phyloP scores from a whole-genome alignment of 2,329 filamentous ascomycete genomes.

The Aspergillus sp. region DNA sequence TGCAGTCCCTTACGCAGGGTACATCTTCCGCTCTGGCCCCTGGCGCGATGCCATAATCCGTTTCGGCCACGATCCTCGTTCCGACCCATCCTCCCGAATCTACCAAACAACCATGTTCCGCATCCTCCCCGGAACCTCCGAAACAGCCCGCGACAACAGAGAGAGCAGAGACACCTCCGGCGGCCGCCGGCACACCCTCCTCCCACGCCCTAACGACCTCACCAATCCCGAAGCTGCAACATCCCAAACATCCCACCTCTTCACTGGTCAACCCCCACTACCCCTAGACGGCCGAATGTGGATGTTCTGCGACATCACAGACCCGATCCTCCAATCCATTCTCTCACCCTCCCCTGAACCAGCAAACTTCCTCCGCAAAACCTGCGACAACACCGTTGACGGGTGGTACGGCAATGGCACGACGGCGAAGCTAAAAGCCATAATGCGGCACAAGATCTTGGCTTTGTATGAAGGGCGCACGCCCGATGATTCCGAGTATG shows the following conservation, averaged over 20 bases:
- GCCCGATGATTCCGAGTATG: constrained; percentile 38
- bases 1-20: constrained; percentile 80
- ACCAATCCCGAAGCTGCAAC: constrained; percentile 8
- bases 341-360: constrained; percentile 57
- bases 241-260: constrained; percentile 60
- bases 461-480: constrained; percentile 53
- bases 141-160: constrained; percentile 19
- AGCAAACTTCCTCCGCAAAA: constrained; percentile 54
- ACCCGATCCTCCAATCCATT: constrained; percentile 69
- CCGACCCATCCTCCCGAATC: constrained; percentile 70
- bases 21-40: constrained; percentile 88
- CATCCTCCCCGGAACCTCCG: constrained; percentile 47
- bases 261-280: constrained; percentile 71
- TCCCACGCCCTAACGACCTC: constrained; percentile 20
- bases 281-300: constrained; percentile 83
- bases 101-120: constrained; percentile 93
- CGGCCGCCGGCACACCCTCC: constrained; percentile 30
- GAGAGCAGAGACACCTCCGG: background rate
- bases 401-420: constrained; percentile 85
- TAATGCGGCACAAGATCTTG: constrained; percentile 84
- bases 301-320: constrained; percentile 90
- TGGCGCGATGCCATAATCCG: constrained; percentile 86
- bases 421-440: constrained; percentile 77
- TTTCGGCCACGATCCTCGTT: constrained; percentile 83
- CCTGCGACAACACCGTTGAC: constrained; percentile 62